Conservation (phyloP, 441 rosid genomes). For the Lagerstroemia fauriei region DNA sequence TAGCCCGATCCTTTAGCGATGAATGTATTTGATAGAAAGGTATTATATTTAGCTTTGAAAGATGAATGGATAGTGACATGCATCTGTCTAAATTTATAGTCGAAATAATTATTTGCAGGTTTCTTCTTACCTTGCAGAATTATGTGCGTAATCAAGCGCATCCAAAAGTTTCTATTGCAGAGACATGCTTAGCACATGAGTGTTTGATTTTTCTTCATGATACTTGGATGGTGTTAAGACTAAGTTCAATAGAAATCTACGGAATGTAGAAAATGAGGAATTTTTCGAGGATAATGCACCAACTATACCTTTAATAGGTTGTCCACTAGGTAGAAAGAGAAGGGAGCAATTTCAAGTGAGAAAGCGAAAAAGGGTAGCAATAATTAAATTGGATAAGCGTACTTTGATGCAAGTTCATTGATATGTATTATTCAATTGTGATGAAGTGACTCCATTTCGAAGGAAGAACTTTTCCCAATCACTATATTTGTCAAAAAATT, state of each 20-base stretch:
- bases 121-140: not conserved
- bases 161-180: conserved; percentile 10
- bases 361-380: not conserved
- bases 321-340: no score
- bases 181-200: not conserved
- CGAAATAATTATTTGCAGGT: no score
- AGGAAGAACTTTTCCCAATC: not conserved
- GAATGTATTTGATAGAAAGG: conserved; percentile 10
- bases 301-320: no score
- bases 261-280: no score
- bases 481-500: no score
- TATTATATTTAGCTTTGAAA: no score
- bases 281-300: no score
- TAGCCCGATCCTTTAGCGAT: not conserved
- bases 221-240: conserved; percentile 7
- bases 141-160: conserved; percentile 5
- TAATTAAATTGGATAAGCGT: not conserved
- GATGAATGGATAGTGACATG: no score
- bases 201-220: conserved; percentile 11
- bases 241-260: no score
- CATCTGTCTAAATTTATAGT: no score
- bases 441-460: not conserved
- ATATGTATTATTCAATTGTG: not conserved
- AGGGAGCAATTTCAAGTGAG: not conserved
- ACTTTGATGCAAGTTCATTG: not conserved